Percentiles rank a stretch among this genome's conserved stretches.
These are phyloP conservation scores for Bruguiera gymnorhiza DNA, from an alignment of 345 rosid species.

Conservation along the genomic window DNA sequence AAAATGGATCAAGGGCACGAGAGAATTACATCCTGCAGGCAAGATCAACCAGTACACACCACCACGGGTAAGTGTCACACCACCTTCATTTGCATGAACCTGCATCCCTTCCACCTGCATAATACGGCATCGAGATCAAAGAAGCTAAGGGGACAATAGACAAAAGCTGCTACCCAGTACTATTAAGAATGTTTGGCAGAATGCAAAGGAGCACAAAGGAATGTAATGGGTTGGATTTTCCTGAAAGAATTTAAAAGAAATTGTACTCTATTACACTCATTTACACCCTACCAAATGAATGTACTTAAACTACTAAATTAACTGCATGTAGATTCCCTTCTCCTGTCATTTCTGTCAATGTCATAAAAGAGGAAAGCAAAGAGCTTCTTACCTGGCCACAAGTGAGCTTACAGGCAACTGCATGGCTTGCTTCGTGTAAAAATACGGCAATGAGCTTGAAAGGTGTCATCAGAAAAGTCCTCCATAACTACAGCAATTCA, in stretches of 20 bases:
- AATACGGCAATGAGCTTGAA: slow-evolving; percentile 96
- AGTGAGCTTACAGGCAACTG: slow-evolving; percentile 93
- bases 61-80: slow-evolving; percentile 88
- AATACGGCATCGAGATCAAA: slow-evolving; percentile 3
- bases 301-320: not conserved
- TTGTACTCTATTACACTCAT: too few species aligned
- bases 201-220: too few species aligned
- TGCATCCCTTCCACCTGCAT: slow-evolving; percentile 90
- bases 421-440: slow-evolving; percentile 96
- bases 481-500: slow-evolving; percentile 64
- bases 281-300: too few species aligned
- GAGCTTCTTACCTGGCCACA: slow-evolving; percentile 82
- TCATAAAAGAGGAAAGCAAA: slow-evolving; percentile 3
- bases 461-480: slow-evolving; percentile 81
- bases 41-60: slow-evolving; percentile 90
- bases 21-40: slow-evolving; percentile 92
- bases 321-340: not conserved
- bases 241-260: too few species aligned
- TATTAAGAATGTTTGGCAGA: not conserved
- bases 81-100: slow-evolving; percentile 95
- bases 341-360: not conserved
- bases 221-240: too few species aligned
- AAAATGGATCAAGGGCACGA: not conserved
- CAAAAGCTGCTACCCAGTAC: not conserved
- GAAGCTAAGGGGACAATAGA: not conserved